Base-by-base conservation (phyloP, 2,329 filamentous ascomycete genomes). In the Metarhizium rileyi region DNA sequence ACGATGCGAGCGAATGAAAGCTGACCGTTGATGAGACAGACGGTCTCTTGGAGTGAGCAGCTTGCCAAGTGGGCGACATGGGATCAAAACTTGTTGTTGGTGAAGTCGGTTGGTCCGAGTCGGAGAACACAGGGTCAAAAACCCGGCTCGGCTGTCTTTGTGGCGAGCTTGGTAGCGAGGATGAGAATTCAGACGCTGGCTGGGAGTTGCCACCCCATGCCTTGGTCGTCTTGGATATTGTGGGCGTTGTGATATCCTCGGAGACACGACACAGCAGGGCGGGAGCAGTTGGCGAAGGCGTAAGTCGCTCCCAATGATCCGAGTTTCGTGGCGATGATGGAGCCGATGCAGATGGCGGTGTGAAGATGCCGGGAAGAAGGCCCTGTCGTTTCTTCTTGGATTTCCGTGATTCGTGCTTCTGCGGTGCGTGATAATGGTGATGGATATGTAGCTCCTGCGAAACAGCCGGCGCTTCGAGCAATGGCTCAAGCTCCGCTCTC, bases 401-500 rank as follows among this genome's bases (percentile, higher is more conserved):
- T 52, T 82, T 82, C 56, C 78, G 78, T 16, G 65, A 61, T 51
- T 86, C 82, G 20, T 77, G 72, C 63, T 81, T 83, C 48, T 76
- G 69, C 1, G 81, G 71, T 10, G 84, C 78, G 57, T 96, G 90
- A 62, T 95, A 95, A 63, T 97, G 91, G 60, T 97, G 90, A 61
- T 97, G 91, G 43, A 97, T 87, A 59, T 96, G 91, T 14, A 96
- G 71, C 59, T 93, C 87, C 59, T 87, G 85, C 0, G 85, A 84
- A 8, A 62, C 47, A 10, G 58, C 56, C 6, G 58, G 55, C 5
- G 54, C 56, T 3, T 60, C 60, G 38, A 74, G 68, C 46, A 72
- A 71, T 20, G 72, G 67, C 36, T 77, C 79, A 23, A 94, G 74
- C 64, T 96, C 90, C 40, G 87, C 80, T 51, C 82, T 77, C 47